Evolutionary conservation across 805 yeast species (phyloP), one percentile per base, ranked within the genome.

Genomic region (Wickerhamomyces subpelliculosus): DNA sequence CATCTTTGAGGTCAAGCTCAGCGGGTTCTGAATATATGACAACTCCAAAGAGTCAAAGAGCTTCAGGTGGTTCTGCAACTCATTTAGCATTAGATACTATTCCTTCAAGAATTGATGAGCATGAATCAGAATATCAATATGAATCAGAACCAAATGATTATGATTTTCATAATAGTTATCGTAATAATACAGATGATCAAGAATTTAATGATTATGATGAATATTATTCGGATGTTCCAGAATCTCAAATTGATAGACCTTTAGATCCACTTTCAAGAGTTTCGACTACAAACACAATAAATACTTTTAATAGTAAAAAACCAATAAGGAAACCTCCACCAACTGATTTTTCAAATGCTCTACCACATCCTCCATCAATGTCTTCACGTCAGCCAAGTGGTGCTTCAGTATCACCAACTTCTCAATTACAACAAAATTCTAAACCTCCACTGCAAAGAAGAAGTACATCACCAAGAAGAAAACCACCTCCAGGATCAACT

Each of bases 281-380:
- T n/a, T n/a, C n/a, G n/a, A 30, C 33, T 26, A 16, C 18, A 22
- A 22, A 7, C n/a, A 13, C 29, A 7, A 10, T 28, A 13, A 11
- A 18, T 14, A 16, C 21, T 21, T 24, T 18, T n/a, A 18, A 23
- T 12, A 16, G 19, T 12, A 29, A 36, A 4, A 17, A 27, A 11
- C 43, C 41, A 23, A 17, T 19, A 8, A 39, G 57, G 23, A 53
- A 53, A 29, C 52, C 58, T 19, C 58, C 57, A 18, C 57, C 55
- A 22, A 32, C 12, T 3, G 27, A 25, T n/a, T 25, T n/a, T 9
- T 2, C 26, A 19, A 6, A 11, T 8, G 12, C 17, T 4, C 12
- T 16, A 19, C n/a, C 26, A 26, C 22, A 29, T 29, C 42, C 54
- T 0, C 55, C 55, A n/a, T 21, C 29, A 3, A 8, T 31, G 9